These are phyloP conservation scores for Stagonosporopsis cucurbitacearum DNA, from an alignment of 2,329 filamentous ascomycete genomes.

Conservation along the genomic window DNA sequence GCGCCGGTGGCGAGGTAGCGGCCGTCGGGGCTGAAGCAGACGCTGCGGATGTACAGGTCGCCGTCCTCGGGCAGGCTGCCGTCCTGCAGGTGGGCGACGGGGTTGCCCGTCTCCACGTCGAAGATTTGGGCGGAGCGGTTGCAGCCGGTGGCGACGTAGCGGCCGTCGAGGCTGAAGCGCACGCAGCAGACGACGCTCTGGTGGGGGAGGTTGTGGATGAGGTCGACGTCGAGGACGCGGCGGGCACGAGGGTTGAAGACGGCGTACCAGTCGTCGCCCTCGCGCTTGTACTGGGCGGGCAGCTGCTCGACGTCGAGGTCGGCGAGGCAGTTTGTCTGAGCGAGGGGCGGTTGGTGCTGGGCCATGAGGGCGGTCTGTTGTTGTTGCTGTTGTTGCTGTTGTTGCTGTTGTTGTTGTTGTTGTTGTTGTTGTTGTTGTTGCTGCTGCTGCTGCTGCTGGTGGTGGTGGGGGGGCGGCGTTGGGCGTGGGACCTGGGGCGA, in stretches of 20 bases:
- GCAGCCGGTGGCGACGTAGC: constrained; percentile 95
- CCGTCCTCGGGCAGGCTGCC: constrained; percentile 84
- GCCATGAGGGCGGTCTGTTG: constrained; percentile 29
- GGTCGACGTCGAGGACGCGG: constrained; percentile 87
- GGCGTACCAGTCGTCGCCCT: constrained; percentile 90
- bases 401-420: constrained; percentile 37
- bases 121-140: constrained; percentile 99
- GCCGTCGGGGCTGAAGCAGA: constrained; percentile 98
- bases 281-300: constrained; percentile 85
- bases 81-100: constrained; percentile 89
- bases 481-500: constrained; percentile 85
- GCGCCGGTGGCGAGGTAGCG: constrained; percentile 93
- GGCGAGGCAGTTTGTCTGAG: constrained; percentile 70
- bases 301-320: constrained; percentile 88
- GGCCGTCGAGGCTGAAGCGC: constrained; percentile 92
- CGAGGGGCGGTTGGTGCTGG: constrained; percentile 52
- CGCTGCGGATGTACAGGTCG: constrained; percentile 95
- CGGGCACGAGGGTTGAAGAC: constrained; percentile 94
- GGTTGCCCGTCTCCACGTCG: constrained; percentile 85
- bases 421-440: constrained; percentile 9
- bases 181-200: constrained; percentile 99
- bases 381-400: too few species aligned
- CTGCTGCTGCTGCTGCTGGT: constrained; percentile 6
- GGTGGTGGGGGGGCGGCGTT: constrained; percentile 65
- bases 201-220: constrained; percentile 90